phyloP scores from a whole-genome alignment of 2,329 filamentous ascomycete genomes.

The Fusarium sp. region DNA sequence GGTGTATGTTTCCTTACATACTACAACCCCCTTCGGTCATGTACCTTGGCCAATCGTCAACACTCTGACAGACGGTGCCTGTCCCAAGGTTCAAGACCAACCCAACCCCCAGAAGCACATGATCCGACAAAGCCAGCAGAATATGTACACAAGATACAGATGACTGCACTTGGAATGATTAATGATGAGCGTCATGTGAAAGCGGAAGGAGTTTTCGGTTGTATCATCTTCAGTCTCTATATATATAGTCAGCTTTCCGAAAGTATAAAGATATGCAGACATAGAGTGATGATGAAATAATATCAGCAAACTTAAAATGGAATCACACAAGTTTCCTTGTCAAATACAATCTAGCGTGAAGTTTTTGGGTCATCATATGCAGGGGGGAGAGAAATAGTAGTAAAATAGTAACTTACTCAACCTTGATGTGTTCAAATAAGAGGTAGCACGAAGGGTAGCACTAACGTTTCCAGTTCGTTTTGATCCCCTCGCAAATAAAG shows the following conservation, averaged over 20 bases:
- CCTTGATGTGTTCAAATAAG: fast-evolving
- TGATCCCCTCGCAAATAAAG: background rate
- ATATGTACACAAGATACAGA: background rate
- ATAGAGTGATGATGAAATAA: background rate
- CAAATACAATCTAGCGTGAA: slow-evolving; percentile 62
- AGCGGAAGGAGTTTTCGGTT: too few relatives aligned
- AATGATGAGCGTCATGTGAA: too few relatives aligned
- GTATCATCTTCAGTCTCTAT: background rate
- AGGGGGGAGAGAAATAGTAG: background rate
- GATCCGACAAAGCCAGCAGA: background rate
- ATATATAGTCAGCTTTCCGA: slow-evolving; percentile 21
- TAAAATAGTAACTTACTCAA: slow-evolving; percentile 26
- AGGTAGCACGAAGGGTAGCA: background rate
- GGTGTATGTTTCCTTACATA: background rate
- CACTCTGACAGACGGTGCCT: fast-evolving
- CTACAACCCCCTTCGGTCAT: fast-evolving
- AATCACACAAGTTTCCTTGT: slow-evolving; percentile 53
- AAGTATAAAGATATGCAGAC: background rate
- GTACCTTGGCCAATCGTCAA: fast-evolving
- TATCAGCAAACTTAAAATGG: slow-evolving; percentile 50
- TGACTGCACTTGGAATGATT: too few relatives aligned
- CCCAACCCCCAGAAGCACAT: background rate
- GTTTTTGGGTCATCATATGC: slow-evolving; percentile 54
- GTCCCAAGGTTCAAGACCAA: fast-evolving
- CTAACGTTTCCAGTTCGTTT: slow-evolving; percentile 9